Base-by-base conservation (phyloP, 1,284 basidiomycete genomes). In the Peniophora sp. region DNA sequence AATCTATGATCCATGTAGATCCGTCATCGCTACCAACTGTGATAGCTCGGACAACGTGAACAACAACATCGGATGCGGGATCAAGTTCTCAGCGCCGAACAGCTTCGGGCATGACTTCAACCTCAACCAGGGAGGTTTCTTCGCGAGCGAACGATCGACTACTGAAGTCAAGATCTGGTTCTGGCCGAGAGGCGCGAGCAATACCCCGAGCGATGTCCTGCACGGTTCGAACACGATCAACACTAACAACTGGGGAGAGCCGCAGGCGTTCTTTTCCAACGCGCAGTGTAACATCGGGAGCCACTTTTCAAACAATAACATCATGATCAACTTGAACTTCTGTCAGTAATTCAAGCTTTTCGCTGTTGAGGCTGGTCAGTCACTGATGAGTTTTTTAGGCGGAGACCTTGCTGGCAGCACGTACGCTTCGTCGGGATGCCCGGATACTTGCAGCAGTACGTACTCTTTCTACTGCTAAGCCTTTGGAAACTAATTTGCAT, bases 241-340 rank as follows among this genome's bases (percentile, higher is more conserved):
- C 20, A 41, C 39, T n/a, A 17, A 41, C 16, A 22, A 22, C 39
- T 35, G 79, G 78, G 79, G 80, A 3, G 73, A 67, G 0, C 80
- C 81, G 2, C 56, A 61, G 9, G 81, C 81, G 6, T 69, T 70
- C 58, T 83, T 83, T 67, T 78, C 80, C 2, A 70, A 67, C 57
- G 74, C 69, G 5, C 62, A 64, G 32, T 82, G 79, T 59, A 66
- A 75, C 46, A 71, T 81, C 49, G 62, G 61, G 34, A 67, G 65
- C 2, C 69, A 76, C 47, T 81, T 85, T 59, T 74, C 73, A 11
- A 62, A 70, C 6, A 74, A 83, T 57, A 79, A 80, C 51, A 81
- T 83, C 55, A 70, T 84, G 45, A 81, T 85, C 62, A 79, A 84
- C 58, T 58, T 74, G 53, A 72, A 69, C 20, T 65, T 71, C 55